Conservation (phyloP, 371 early-diverging fungal species). For the Haplosporangium sp. region DNA sequence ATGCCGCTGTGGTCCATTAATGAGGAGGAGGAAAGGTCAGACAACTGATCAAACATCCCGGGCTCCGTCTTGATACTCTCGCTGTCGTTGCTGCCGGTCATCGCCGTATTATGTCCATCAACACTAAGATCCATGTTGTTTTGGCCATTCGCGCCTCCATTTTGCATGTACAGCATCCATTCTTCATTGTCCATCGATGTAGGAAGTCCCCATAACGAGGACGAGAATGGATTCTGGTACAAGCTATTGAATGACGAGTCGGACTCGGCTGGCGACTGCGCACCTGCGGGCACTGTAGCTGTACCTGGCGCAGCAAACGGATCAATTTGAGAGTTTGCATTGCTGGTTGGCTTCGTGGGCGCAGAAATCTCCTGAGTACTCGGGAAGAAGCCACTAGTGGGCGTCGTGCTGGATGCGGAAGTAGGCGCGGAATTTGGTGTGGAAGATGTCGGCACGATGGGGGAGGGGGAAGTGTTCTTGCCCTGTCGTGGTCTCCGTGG, state of each 20-base stretch:
- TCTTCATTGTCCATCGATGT: slow-evolving; percentile 49
- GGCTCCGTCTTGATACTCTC: not conserved
- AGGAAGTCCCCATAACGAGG: slow-evolving; percentile 48
- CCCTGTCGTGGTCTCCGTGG: slow-evolving; percentile 49
- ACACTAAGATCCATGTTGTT: slow-evolving; percentile 9
- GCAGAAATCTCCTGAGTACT: not conserved
- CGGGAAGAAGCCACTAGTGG: slow-evolving; percentile 20
- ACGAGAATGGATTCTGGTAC: slow-evolving; percentile 49
- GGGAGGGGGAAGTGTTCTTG: slow-evolving; percentile 41
- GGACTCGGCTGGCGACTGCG: slow-evolving; percentile 3
- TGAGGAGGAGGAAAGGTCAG: slow-evolving; percentile 7
- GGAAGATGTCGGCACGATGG: slow-evolving; percentile 3
- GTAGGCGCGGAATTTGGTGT: slow-evolving; percentile 4
- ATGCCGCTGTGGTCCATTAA: slow-evolving; percentile 16
- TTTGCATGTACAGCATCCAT: slow-evolving; percentile 54
- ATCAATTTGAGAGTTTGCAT: slow-evolving; percentile 10
- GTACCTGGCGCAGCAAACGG: slow-evolving; percentile 46
- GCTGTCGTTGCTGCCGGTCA: not conserved
- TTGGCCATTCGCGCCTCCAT: slow-evolving; percentile 9
- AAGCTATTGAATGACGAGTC: slow-evolving; percentile 15
- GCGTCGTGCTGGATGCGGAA: not conserved
- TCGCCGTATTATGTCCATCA: not conserved
- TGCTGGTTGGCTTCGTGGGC: not conserved
- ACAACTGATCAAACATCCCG: slow-evolving; percentile 17
- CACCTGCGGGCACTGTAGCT: slow-evolving; percentile 14